phyloP scores from a whole-genome alignment of 352 stramenopile genomes.

The Globisporangium okanoganense region DNA sequence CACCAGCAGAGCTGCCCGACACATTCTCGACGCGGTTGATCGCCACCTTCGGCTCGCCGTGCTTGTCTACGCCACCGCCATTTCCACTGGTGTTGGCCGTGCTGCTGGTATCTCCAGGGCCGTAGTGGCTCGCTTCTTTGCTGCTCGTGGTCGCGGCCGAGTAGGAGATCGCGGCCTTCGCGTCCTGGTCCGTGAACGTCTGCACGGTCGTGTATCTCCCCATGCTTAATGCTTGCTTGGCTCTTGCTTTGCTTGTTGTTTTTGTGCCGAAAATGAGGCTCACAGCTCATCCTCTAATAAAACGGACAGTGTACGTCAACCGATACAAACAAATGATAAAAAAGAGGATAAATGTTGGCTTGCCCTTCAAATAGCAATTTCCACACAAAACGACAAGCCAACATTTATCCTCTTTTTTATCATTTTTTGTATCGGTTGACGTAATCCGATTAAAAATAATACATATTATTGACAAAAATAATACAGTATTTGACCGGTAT shows the following conservation, averaged over 20 bases:
- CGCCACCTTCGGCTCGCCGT: slow-evolving; percentile 34
- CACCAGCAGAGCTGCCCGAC: slow-evolving; percentile 92
- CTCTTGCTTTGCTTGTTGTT: background rate
- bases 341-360: too few relatives aligned
- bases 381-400: too few relatives aligned
- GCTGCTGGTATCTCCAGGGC: slow-evolving; percentile 3
- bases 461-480: too few relatives aligned
- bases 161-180: slow-evolving; percentile 67
- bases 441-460: too few relatives aligned
- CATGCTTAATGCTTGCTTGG: slow-evolving; percentile 24
- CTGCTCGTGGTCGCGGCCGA: slow-evolving; percentile 18
- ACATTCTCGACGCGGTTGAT: slow-evolving; percentile 92
- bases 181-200: slow-evolving; percentile 82
- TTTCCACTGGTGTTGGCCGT: slow-evolving; percentile 2
- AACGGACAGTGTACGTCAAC: too few relatives aligned
- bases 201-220: slow-evolving; percentile 80
- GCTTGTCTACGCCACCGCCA: slow-evolving; percentile 6
- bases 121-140: slow-evolving; percentile 12
- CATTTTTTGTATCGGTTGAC: too few relatives aligned
- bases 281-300: too few relatives aligned
- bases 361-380: too few relatives aligned
- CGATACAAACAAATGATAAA: too few relatives aligned
- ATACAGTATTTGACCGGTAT: too few relatives aligned
- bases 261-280: too few relatives aligned
- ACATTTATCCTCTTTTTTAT: too few relatives aligned